phyloP scores from a whole-genome alignment of 768 basidiomycete genomes.

The Neoboletus brunneissimus region DNA sequence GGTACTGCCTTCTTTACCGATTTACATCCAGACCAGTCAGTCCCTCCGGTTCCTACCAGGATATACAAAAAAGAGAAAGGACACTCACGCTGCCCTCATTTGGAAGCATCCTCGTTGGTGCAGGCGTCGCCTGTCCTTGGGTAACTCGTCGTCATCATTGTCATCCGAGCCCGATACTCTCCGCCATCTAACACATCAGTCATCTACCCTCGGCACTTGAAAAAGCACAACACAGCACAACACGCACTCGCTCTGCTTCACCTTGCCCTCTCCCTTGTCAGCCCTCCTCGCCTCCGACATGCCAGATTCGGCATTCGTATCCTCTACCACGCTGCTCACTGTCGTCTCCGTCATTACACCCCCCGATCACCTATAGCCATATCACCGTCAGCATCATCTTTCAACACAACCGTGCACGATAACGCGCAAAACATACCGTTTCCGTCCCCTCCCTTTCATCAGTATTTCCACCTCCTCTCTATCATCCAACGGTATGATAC shows the following conservation, averaged over 20 bases:
- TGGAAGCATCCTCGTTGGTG: conserved; percentile 52
- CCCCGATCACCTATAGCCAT: conserved; percentile 48
- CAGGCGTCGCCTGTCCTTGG: neutral
- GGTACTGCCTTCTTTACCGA: conserved; percentile 38
- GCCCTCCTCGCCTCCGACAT: conserved; percentile 19
- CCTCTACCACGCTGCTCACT: conserved; percentile 39
- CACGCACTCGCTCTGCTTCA: conserved; percentile 42
- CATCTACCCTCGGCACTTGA: too few relatives aligned
- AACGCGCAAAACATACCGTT: conserved; percentile 44
- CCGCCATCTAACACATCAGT: too few relatives aligned
- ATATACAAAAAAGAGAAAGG: conserved; percentile 9
- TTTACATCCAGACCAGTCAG: conserved; percentile 23
- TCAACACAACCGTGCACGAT: too few relatives aligned
- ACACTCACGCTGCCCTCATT: conserved; percentile 56
- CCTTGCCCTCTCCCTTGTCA: conserved; percentile 28
- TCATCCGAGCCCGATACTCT: too few relatives aligned
- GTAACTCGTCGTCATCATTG: too few relatives aligned
- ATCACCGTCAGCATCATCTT: neutral
- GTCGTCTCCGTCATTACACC: conserved; percentile 50
- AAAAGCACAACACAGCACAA: too few relatives aligned
- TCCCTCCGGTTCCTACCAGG: neutral
- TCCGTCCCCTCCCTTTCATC: conserved; percentile 41
- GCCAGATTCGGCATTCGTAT: conserved; percentile 33
- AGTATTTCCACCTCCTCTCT: conserved; percentile 46
- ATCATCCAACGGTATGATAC: conserved; percentile 66